These are phyloP conservation scores for Nemophila menziesii DNA, from an alignment of 257 asterid species.

Conservation along the genomic window DNA sequence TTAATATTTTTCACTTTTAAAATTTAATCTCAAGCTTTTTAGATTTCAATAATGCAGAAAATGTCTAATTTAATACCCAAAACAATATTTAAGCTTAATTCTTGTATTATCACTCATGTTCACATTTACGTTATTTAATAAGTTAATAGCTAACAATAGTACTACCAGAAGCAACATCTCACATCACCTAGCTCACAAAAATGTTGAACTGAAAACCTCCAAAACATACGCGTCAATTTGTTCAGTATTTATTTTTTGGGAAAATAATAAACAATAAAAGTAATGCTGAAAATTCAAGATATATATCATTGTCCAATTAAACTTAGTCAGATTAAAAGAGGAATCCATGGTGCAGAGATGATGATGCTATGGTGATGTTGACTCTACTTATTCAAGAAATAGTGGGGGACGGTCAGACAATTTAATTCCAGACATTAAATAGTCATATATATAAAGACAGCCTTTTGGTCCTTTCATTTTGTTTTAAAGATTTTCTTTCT, in stretches of 20 bases:
- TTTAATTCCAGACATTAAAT: conserved; percentile 11
- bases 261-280: neutral
- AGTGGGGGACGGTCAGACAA: conserved; percentile 6
- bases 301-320: conserved; percentile 8
- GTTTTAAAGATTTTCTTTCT: no score
- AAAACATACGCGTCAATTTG: conserved; percentile 1
- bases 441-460: conserved; percentile 3
- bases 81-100: no score
- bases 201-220: conserved; percentile 5
- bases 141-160: no score
- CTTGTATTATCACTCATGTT: no score
- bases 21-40: no score
- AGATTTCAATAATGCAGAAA: no score
- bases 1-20: no score
- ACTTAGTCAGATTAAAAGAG: neutral
- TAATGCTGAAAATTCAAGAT: neutral
- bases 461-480: no score
- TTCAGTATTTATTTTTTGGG: neutral
- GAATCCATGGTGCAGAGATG: conserved; percentile 10
- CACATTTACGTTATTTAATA: no score
- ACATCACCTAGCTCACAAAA: conserved; percentile 3
- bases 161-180: neutral
- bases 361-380: conserved; percentile 16
- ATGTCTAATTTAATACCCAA: no score
- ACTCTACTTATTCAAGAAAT: conserved; percentile 14